A percentile compares a stretch with the other conserved stretches of the same genome.
Evolutionary conservation across 2,329 filamentous ascomycete species (phyloP).

Genomic region (Neopestalotiopsis sp.): DNA sequence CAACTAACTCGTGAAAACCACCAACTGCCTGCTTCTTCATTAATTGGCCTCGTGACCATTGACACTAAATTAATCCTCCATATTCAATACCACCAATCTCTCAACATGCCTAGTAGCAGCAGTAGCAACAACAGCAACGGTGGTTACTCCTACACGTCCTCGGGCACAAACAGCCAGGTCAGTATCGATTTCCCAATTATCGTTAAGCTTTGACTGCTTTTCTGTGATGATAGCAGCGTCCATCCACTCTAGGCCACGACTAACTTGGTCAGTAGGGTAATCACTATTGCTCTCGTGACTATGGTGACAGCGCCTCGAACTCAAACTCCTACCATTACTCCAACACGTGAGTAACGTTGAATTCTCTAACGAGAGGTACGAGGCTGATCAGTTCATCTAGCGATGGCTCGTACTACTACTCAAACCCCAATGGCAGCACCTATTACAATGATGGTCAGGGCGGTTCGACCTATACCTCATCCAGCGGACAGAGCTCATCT

Average conservation of each 20-base stretch:
- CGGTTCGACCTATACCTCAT: conserved; percentile 63
- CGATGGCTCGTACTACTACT: conserved; percentile 76
- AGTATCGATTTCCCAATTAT: conserved; percentile 17
- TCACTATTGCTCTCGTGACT: conserved; percentile 70
- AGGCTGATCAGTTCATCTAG: conserved; percentile 34
- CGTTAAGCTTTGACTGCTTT: not conserved
- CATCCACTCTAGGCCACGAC: not conserved
- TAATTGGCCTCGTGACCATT: too few species aligned
- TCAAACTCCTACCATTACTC: conserved; percentile 72
- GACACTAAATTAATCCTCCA: too few species aligned
- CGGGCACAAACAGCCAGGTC: conserved; percentile 70
- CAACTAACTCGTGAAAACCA: too few species aligned
- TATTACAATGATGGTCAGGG: conserved; percentile 71
- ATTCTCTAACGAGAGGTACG: conserved; percentile 1
- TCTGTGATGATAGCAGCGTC: not conserved
- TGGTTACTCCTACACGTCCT: conserved; percentile 51
- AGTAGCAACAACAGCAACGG: conserved; percentile 45
- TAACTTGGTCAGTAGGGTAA: conserved; percentile 58
- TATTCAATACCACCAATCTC: not conserved
- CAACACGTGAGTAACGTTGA: conserved; percentile 54
- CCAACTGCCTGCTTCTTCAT: too few species aligned
- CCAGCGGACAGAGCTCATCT: conserved; percentile 46
- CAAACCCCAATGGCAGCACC: conserved; percentile 70
- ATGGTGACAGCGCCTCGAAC: conserved; percentile 60
- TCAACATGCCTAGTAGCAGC: conserved; percentile 34